These are phyloP conservation scores for Neurospora tetrasperma DNA, from an alignment of 495 filamentous ascomycete species.

Conservation along the genomic window DNA sequence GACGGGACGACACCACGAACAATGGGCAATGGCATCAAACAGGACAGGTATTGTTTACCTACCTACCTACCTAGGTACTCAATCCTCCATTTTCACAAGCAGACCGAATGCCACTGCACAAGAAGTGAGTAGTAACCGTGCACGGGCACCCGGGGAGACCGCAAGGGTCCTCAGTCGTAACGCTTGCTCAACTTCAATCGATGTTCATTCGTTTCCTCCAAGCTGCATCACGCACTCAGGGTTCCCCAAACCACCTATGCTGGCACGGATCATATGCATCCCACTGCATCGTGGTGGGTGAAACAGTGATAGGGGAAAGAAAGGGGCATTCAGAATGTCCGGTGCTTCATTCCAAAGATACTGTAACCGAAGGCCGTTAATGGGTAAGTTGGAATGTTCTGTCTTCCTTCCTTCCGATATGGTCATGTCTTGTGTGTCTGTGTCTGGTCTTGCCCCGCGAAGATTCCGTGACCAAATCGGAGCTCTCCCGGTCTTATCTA, in stretches of 20 bases:
- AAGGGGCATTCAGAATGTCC: neutral
- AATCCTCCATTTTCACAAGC: neutral
- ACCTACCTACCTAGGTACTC: too few relatives aligned
- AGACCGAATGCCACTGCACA: neutral
- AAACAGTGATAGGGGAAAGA: neutral
- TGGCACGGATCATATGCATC: neutral
- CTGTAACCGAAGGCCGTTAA: neutral
- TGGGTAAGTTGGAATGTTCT: neutral
- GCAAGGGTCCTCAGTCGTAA: neutral
- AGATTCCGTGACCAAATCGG: neutral
- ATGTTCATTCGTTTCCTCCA: neutral
- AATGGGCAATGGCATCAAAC: neutral
- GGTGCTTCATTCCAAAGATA: neutral
- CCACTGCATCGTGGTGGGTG: neutral
- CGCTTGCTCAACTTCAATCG: neutral
- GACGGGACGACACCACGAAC: neutral
- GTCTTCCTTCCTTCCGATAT: neutral
- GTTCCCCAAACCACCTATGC: neutral
- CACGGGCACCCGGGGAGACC: neutral
- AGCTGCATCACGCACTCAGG: neutral
- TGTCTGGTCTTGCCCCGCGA: neutral
- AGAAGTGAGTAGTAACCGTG: neutral
- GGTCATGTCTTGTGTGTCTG: neutral
- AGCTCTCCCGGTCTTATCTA: neutral
- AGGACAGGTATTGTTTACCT: too few relatives aligned